Evolutionary conservation across 2,329 filamentous ascomycete species (phyloP).

Genomic region (Alternaria sp.): DNA sequence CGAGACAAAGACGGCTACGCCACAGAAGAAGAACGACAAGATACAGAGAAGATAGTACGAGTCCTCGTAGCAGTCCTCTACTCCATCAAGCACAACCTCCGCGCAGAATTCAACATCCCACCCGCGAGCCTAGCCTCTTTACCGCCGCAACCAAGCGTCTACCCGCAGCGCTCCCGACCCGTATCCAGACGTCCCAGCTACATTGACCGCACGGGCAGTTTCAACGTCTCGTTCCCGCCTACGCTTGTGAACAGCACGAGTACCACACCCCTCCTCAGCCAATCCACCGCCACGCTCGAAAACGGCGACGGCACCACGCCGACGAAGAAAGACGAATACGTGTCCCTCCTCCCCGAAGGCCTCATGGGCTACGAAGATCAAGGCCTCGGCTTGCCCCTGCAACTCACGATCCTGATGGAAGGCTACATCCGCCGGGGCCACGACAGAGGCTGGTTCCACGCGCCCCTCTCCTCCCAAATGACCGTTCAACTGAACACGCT

Average conservation of each 20-base stretch:
- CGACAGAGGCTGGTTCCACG: constrained; percentile 66
- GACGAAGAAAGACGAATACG: constrained; percentile 58
- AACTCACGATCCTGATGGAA: constrained; percentile 68
- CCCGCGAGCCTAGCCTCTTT: constrained; percentile 43
- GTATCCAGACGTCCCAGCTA: constrained; percentile 41
- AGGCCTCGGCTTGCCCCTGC: constrained; percentile 67
- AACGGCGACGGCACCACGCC: constrained; percentile 43
- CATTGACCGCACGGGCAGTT: constrained; percentile 27
- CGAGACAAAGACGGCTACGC: constrained; percentile 35
- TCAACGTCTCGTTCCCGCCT: constrained; percentile 7
- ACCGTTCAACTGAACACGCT: constrained; percentile 65
- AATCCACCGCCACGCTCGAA: constrained; percentile 29
- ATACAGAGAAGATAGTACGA: constrained; percentile 67
- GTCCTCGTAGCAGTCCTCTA: constrained; percentile 69
- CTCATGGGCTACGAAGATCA: constrained; percentile 64
- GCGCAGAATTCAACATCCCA: constrained; percentile 65
- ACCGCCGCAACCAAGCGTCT: constrained; percentile 26
- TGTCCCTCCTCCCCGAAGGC: constrained; percentile 59
- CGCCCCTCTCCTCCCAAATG: constrained; percentile 66
- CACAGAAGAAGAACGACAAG: constrained; percentile 57
- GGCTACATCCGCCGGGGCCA: constrained; percentile 66
- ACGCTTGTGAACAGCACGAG: constrained; percentile 17
- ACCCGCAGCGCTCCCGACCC: constrained; percentile 28
- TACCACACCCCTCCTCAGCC: constrained; percentile 33
- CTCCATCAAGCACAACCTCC: constrained; percentile 70